These are phyloP conservation scores for Coemansia javaensis DNA, from an alignment of 192 early-diverging fungal genomes.

Conservation along the genomic window DNA sequence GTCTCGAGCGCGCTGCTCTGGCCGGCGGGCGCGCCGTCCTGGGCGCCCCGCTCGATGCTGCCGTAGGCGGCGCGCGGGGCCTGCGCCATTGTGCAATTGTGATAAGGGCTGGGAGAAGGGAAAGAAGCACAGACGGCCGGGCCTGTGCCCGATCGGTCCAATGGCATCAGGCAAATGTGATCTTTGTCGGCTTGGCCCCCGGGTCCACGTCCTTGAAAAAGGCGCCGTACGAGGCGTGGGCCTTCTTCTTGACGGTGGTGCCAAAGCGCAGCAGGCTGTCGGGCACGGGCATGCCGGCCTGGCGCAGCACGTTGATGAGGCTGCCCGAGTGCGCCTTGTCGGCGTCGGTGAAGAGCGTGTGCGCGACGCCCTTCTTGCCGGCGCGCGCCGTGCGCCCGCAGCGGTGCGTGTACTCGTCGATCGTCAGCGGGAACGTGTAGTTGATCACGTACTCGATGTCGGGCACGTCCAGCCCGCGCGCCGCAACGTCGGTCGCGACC, in stretches of 20 bases:
- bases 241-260: constrained; percentile 95
- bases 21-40: neutral
- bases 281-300: constrained; percentile 82
- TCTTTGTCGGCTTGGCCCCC: constrained; percentile 82
- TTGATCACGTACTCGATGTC: constrained; percentile 96
- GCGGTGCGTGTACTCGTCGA: constrained; percentile 89
- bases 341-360: constrained; percentile 87
- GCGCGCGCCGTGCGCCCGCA: constrained; percentile 96
- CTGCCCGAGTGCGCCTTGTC: constrained; percentile 87
- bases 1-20: constrained; percentile 33
- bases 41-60: neutral
- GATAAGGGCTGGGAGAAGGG: no score
- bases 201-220: constrained; percentile 89
- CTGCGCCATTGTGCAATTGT: no score
- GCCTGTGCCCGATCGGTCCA: constrained; percentile 8
- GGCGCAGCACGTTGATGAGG: constrained; percentile 86
- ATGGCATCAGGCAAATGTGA: constrained; percentile 84
- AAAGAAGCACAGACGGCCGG: no score
- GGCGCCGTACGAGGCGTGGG: constrained; percentile 90
- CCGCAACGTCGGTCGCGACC: constrained; percentile 93
- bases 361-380: constrained; percentile 81
- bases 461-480: constrained; percentile 82
- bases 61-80: neutral
- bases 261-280: constrained; percentile 88
- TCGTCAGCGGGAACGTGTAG: constrained; percentile 93